These are phyloP conservation scores for Taphrina populina DNA, from an alignment of 1,139 yeast genomes.

Conservation along the genomic window DNA sequence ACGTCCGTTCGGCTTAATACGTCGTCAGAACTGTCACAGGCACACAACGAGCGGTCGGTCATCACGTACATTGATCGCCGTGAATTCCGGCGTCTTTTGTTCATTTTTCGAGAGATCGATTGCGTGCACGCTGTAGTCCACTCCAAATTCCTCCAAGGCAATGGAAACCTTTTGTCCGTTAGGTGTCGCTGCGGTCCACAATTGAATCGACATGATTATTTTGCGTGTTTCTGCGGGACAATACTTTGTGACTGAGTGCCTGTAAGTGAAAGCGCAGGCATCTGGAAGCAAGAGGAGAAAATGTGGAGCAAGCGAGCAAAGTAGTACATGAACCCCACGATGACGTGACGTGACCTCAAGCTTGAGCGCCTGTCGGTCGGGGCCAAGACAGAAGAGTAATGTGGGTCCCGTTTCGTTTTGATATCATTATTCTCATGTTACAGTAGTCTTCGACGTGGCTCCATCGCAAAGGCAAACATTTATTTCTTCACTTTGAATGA, in stretches of 20 bases:
- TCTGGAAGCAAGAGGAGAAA: too few species aligned
- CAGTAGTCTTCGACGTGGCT: too few species aligned
- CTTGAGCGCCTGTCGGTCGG: too few species aligned
- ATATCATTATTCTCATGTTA: too few species aligned
- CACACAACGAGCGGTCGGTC: background rate
- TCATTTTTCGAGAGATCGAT: constrained; percentile 48
- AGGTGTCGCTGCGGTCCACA: constrained; percentile 48
- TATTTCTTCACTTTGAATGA: constrained; percentile 18
- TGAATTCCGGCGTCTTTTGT: constrained; percentile 55
- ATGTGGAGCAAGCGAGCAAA: too few species aligned
- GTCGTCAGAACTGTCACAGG: background rate
- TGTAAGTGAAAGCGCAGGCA: too few species aligned
- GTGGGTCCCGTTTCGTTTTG: too few species aligned
- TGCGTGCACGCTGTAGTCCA: constrained; percentile 50
- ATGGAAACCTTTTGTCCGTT: constrained; percentile 57
- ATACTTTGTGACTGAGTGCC: too few species aligned
- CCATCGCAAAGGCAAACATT: too few species aligned
- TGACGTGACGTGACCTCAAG: too few species aligned
- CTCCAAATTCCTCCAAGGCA: constrained; percentile 51
- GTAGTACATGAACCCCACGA: too few species aligned
- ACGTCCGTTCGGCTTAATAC: constrained; percentile 51
- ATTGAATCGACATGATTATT: constrained; percentile 4
- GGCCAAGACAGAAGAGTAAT: too few species aligned
- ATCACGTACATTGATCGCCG: constrained; percentile 44
- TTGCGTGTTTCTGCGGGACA: constrained; percentile 45